Percentiles rank a stretch among this genome's conserved stretches.
Conservation (phyloP, 2,329 filamentous ascomycete species). For the Gremmenia infestans region DNA sequence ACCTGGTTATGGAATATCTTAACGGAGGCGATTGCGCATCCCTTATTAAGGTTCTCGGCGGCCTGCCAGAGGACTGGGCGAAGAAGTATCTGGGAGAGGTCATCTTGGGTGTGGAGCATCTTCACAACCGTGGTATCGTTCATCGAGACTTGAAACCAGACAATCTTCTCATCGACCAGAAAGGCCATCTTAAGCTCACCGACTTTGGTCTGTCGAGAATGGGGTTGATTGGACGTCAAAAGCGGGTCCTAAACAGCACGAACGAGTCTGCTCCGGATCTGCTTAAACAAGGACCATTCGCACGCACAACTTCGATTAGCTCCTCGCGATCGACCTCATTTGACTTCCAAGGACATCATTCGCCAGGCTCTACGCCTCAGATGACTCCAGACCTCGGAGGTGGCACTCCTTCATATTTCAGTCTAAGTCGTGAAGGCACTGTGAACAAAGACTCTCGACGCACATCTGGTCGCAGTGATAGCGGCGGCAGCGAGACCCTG, state of each 20-base stretch:
- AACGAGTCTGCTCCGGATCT: constrained; percentile 87
- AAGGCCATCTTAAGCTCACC: constrained; percentile 92
- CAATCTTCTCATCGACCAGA: constrained; percentile 94
- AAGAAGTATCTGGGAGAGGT: constrained; percentile 97
- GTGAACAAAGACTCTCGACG: constrained; percentile 59
- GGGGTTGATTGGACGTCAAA: constrained; percentile 94
- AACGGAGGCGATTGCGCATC: constrained; percentile 97
- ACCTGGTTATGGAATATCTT: constrained; percentile 98
- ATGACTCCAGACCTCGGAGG: constrained; percentile 71
- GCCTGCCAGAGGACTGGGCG: constrained; percentile 92
- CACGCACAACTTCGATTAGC: constrained; percentile 74
- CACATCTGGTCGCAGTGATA: constrained; percentile 83
- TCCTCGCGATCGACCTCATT: constrained; percentile 93
- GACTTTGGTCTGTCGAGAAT: constrained; percentile 97
- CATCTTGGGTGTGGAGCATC: constrained; percentile 90
- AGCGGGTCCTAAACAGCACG: constrained; percentile 76
- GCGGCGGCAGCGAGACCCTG: constrained; percentile 81
- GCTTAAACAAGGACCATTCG: constrained; percentile 87
- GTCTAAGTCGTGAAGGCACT: constrained; percentile 55
- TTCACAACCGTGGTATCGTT: constrained; percentile 91
- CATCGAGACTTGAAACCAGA: constrained; percentile 97
- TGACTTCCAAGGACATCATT: constrained; percentile 74
- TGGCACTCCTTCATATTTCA: constrained; percentile 93
- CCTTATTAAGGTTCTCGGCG: constrained; percentile 88
- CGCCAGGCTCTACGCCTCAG: constrained; percentile 77